phyloP scores from a whole-genome alignment of 768 basidiomycete species.

The Russula virescens region DNA sequence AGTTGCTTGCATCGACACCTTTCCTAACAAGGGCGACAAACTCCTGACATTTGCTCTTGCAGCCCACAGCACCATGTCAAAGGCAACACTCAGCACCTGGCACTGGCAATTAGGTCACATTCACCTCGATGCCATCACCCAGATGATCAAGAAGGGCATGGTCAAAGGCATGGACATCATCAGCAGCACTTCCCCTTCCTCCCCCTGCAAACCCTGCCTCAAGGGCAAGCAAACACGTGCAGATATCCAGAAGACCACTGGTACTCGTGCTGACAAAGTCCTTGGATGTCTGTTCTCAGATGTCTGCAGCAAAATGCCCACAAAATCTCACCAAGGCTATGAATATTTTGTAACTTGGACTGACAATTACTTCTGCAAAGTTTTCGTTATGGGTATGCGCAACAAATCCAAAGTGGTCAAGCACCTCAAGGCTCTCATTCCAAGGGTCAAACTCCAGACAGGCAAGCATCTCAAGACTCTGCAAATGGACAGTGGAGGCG shows the following conservation, averaged over 20 bases:
- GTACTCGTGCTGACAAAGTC: not conserved
- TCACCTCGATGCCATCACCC: not conserved
- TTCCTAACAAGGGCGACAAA: no score
- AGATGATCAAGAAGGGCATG: not conserved
- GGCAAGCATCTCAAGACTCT: conserved; percentile 13
- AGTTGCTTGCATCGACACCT: no score
- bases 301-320: conserved; percentile 26
- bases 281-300: conserved; percentile 23
- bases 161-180: conserved; percentile 17
- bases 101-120: not conserved
- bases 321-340: not conserved
- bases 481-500: conserved; percentile 14
- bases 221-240: conserved; percentile 26
- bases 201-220: conserved; percentile 24
- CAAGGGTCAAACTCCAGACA: conserved; percentile 13
- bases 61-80: not conserved
- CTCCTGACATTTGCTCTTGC: no score
- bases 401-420: conserved; percentile 18
- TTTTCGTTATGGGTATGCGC: conserved; percentile 18
- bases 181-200: not conserved
- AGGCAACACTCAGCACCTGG: not conserved
- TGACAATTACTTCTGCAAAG: conserved; percentile 24
- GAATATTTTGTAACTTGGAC: conserved; percentile 26
- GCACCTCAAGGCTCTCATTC: conserved; percentile 22
- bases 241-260: conserved; percentile 15